A percentile compares a stretch with the other conserved stretches of the same genome.
phyloP scores from a whole-genome alignment of 805 yeast species.

The Candida insectorum region DNA sequence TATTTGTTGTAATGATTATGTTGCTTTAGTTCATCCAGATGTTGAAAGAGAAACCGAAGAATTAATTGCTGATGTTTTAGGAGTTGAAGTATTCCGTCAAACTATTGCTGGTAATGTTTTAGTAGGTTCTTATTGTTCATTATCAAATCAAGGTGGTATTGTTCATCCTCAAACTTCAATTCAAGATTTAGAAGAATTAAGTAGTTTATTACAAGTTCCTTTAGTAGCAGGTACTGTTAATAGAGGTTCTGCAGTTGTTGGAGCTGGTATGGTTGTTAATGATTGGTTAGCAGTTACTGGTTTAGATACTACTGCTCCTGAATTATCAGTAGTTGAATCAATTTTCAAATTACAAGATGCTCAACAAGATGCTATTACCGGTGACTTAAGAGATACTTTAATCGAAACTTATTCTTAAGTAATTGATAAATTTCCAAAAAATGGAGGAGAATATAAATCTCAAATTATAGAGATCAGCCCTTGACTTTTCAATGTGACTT shows the following conservation, averaged over 20 bases:
- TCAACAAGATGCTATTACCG: constrained; percentile 80
- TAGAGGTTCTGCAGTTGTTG: constrained; percentile 96
- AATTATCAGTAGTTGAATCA: constrained; percentile 92
- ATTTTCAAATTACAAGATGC: constrained; percentile 92
- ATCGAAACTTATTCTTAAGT: constrained; percentile 83
- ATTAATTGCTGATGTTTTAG: constrained; percentile 93
- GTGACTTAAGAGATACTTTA: constrained; percentile 85
- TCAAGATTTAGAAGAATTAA: constrained; percentile 97
- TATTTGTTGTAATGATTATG: constrained; percentile 97
- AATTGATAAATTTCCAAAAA: too few species aligned
- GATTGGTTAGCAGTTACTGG: constrained; percentile 98
- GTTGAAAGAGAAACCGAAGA: constrained; percentile 99
- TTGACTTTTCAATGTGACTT: too few species aligned
- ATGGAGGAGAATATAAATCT: too few species aligned
- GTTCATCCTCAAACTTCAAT: constrained; percentile 97
- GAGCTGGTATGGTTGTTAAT: constrained; percentile 98
- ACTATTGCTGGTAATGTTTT: constrained; percentile 97
- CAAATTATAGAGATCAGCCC: too few species aligned
- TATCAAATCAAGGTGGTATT: constrained; percentile 96
- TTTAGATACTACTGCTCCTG: constrained; percentile 97
- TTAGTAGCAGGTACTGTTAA: constrained; percentile 98
- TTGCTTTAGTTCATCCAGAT: constrained; percentile 98
- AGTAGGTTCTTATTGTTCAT: constrained; percentile 93
- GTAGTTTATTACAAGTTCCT: constrained; percentile 93
- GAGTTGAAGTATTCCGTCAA: constrained; percentile 98